Conservation (phyloP, 225 moss, liverwort and hornwort genomes). For the Bryoerythrophyllum caledonicum region DNA sequence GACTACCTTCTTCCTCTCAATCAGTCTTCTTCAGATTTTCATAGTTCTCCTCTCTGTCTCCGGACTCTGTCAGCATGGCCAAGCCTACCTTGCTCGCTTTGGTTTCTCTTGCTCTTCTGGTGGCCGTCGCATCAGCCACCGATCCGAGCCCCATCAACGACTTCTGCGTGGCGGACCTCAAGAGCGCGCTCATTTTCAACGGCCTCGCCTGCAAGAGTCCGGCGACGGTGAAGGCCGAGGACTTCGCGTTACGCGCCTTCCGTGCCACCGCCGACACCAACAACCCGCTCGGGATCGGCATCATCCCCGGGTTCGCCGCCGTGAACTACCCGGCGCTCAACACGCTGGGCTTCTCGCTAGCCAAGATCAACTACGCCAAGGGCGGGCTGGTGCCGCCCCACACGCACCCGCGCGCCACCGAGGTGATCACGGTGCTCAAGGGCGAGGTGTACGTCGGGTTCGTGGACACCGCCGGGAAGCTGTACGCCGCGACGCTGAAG, state of each 20-base stretch:
- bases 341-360: conserved; percentile 1
- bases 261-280: conserved; percentile 5
- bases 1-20: too few species aligned
- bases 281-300: conserved; percentile 27
- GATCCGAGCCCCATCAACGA: conserved; percentile 32
- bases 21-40: too few species aligned
- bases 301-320: conserved; percentile 30
- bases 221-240: neutral
- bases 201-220: conserved; percentile 33
- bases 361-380: conserved; percentile 34
- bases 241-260: conserved; percentile 27
- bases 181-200: conserved; percentile 7
- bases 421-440: conserved; percentile 19
- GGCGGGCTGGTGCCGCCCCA: conserved; percentile 38
- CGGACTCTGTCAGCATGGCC: too few species aligned
- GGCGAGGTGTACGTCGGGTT: neutral
- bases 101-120: conserved; percentile 4
- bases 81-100: too few species aligned
- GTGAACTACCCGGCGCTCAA: conserved; percentile 32
- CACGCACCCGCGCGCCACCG: conserved; percentile 31
- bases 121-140: neutral
- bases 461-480: neutral
- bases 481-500: neutral
- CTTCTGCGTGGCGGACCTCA: conserved; percentile 37
- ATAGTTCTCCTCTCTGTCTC: too few species aligned